phyloP scores from a whole-genome alignment of 2,329 filamentous ascomycete genomes.

The Blastomyces emzantsi region DNA sequence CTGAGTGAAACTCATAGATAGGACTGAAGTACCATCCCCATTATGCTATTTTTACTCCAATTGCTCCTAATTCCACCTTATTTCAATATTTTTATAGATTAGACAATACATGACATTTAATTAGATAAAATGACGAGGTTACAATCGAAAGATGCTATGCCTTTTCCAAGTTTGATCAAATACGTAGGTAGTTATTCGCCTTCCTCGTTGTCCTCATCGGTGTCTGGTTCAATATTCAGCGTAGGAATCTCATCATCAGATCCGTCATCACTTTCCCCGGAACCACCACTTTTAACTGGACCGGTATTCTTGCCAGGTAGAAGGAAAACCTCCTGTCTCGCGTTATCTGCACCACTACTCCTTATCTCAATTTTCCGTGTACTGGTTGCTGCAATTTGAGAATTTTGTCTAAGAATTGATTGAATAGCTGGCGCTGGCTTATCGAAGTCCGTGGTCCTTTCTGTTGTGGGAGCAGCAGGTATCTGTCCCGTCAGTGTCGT shows the following conservation, averaged over 20 bases:
- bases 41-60: not conserved
- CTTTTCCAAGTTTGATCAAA: not conserved
- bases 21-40: not conserved
- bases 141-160: not conserved
- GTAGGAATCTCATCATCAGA: conserved; percentile 44
- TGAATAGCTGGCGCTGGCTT: not conserved
- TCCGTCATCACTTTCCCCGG: conserved; percentile 28
- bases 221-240: conserved; percentile 40
- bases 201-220: conserved; percentile 36
- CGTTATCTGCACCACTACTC: not conserved
- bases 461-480: not conserved
- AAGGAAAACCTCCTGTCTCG: not conserved
- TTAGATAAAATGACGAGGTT: not conserved
- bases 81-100: not conserved
- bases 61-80: not conserved
- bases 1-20: not conserved
- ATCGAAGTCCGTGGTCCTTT: not conserved
- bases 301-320: not conserved
- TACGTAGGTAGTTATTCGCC: not conserved
- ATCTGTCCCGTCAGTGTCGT: not conserved
- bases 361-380: not conserved
- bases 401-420: not conserved
- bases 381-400: not conserved
- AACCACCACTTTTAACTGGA: conserved; percentile 11
- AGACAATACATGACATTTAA: not conserved